Evolutionary conservation across 2,329 filamentous ascomycete species (phyloP), one percentile per base, ranked within the genome.

Genomic region (Fusarium newnesense): DNA sequence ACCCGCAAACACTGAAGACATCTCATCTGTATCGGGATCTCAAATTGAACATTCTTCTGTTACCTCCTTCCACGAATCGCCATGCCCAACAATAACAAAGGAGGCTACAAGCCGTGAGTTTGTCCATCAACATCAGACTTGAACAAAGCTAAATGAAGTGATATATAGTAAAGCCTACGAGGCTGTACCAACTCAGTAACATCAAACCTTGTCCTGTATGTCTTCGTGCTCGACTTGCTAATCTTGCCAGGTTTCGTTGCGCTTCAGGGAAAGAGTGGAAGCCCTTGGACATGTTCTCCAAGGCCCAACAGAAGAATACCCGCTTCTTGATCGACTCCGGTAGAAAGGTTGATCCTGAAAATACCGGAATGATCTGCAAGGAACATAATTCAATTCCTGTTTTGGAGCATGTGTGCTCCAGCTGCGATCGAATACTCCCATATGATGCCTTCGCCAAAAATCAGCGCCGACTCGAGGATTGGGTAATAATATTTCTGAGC

Each of bases 221-320:
- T 26, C 28, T 47, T 34, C 9, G 19, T 9, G 15, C 34, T 16
- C 15, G 43, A 32, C 28, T 32, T 49, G 15, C 56, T 71, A 39
- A 76, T 21, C 21, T 36, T 36, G 28, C 24, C 16, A 83, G 81
- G 39, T 82, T 77, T 57, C 77, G 79, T 26, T 84, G 82, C 76
- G 78, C 80, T 36, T 69, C 79, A 24, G 82, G 82, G 7, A 75
- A 77, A n/a, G 82, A 84, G 61, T 83, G 79, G 80, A 81, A 80
- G 53, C 59, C 76, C 0, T 58, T 80, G 5, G 53, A 70, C 7
- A 69, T 67, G 7, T 84, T 84, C 63, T 83, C 81, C 9, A 75
- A 74, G 10, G 78, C 66, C 8, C 81, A 84, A 56, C 75, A 76
- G 40, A 49, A 74, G 26, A 64, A 65, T 5, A 50, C 30, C 6